These are phyloP conservation scores for Trichoderma gracile DNA, from an alignment of 2,329 filamentous ascomycete species.

Conservation along the genomic window DNA sequence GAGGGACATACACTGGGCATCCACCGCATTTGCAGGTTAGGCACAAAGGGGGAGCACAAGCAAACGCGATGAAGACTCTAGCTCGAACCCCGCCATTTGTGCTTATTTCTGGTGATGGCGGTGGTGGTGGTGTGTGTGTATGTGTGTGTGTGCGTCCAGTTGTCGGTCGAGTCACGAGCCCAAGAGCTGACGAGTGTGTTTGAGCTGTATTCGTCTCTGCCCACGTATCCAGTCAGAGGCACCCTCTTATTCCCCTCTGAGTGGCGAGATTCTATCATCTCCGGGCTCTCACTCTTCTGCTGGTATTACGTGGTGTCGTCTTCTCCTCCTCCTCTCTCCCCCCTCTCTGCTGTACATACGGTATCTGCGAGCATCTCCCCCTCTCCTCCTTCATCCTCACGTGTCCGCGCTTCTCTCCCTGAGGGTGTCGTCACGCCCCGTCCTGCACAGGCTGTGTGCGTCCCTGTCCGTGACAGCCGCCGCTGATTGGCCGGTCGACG, in stretches of 20 bases:
- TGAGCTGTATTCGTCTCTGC: too few relatives aligned
- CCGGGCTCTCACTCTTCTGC: neutral
- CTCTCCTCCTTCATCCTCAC: too few relatives aligned
- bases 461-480: neutral
- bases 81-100: slow-evolving; percentile 10
- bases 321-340: neutral
- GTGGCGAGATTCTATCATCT: neutral
- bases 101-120: neutral
- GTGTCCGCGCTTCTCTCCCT: neutral
- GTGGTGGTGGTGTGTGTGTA: too few relatives aligned
- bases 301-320: neutral
- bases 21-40: too few relatives aligned
- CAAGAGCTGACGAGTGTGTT: neutral
- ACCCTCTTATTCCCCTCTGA: too few relatives aligned
- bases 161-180: slow-evolving; percentile 2
- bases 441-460: neutral
- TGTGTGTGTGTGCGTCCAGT: too few relatives aligned
- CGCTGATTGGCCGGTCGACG: slow-evolving; percentile 8
- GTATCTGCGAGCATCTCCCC: neutral
- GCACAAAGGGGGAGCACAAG: neutral
- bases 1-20: too few relatives aligned
- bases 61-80: neutral
- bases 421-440: slow-evolving; percentile 11
- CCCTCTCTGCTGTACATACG: neutral
- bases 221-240: too few relatives aligned